Conservation (phyloP, 192 early-diverging fungal genomes). For the Rhizophagus prolifer region DNA sequence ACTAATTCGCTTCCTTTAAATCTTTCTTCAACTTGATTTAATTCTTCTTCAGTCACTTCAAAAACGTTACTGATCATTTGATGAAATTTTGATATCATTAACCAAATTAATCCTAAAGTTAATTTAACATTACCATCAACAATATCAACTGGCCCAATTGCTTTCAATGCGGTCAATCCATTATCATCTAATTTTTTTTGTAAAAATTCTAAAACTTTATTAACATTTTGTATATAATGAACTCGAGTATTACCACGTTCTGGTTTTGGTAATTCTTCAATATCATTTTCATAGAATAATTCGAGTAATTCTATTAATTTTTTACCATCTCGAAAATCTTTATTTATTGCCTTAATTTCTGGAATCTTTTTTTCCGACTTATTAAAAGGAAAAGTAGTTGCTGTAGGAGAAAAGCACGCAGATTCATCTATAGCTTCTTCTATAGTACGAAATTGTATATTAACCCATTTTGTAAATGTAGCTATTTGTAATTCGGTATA, state of each 20-base stretch:
- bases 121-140: slow-evolving; percentile 31
- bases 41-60: slow-evolving; percentile 6
- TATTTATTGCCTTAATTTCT: slow-evolving; percentile 24
- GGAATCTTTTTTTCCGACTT: background rate
- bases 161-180: slow-evolving; percentile 21
- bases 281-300: slow-evolving; percentile 6
- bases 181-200: slow-evolving; percentile 14
- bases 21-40: background rate
- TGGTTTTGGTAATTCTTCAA: slow-evolving; percentile 11
- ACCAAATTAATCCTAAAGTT: slow-evolving; percentile 27
- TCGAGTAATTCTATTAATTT: slow-evolving; percentile 21
- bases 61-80: slow-evolving; percentile 14
- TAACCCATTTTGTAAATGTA: slow-evolving; percentile 30
- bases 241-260: slow-evolving; percentile 29
- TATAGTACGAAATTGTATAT: slow-evolving; percentile 24
- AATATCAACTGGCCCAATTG: slow-evolving; percentile 29
- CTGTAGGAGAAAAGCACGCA: background rate
- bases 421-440: background rate
- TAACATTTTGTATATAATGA: slow-evolving; percentile 29
- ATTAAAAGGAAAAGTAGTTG: background rate
- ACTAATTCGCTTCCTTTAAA: background rate
- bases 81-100: slow-evolving; percentile 26
- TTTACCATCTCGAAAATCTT: slow-evolving; percentile 28
- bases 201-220: slow-evolving; percentile 20
- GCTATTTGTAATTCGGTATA: slow-evolving; percentile 19